Evolutionary conservation across 2,329 filamentous ascomycete genomes (phyloP), one percentile per base, ranked within the genome.

Genomic region (Myriosclerotinia duriaeana): DNA sequence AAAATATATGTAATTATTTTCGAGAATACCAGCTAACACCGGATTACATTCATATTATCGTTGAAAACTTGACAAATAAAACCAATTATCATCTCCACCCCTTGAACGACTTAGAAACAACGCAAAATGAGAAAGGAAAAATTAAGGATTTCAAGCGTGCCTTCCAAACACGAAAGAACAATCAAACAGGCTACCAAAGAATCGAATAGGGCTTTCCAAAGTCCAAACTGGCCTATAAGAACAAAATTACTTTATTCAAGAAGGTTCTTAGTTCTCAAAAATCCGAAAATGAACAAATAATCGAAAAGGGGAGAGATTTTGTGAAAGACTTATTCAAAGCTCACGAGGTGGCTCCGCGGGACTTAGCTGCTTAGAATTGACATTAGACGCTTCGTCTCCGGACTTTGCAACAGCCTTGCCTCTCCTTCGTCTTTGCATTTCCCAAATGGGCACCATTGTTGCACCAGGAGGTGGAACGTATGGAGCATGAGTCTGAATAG

Each of bases 31-130:
- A 48, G 22, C 1, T 48, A 0, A 2, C 12, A 14, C n/a, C 36
- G 6, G 20, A 30, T 48, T 20, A 15, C 12, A 36, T 36, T 22
- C 1, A 17, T 17, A 48, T 5, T 1, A 48, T 36, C 2, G 3
- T 1, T 6, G 5, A 8, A 22, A 5, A n/a, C 11, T 22, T 59
- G 3, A 3, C 12, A 36, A 36, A 15, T 22, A 8, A 12, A 20
- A 59, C 20, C 1, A 22, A 2, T 15, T n/a, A 5, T 34, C 6
- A 59, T 34, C 20, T 2, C 6, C 20, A 36, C 36, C 0, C 11
- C 4, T 6, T 11, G 17, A 2, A 22, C 0, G 22, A 9, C 6
- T n/a, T 0, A 15, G 22, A 46, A 48, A 0, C 36, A 6, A 4
- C 26, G 0, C 30, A 15, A 9, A 46, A 48, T 17, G 3, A 36